phyloP scores from a whole-genome alignment of 257 asterid genomes.

The Eustoma russellianum region DNA sequence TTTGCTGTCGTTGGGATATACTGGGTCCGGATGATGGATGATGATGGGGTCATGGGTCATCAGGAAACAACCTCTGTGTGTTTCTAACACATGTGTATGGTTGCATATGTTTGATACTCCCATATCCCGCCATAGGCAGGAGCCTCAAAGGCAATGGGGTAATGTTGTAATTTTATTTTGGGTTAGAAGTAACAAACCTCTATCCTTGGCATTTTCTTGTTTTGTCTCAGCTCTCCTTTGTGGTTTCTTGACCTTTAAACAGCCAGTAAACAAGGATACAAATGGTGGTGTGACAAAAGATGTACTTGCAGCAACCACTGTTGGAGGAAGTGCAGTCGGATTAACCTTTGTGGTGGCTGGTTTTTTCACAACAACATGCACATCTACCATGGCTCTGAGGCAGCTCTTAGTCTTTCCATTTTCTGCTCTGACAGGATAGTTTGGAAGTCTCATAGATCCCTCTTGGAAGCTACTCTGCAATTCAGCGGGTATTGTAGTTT shows the following conservation, averaged over 20 bases:
- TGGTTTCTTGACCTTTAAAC: slow-evolving; percentile 11
- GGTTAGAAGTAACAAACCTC: no score
- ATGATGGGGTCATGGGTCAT: no score
- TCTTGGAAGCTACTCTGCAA: slow-evolving; percentile 88
- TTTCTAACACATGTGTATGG: no score
- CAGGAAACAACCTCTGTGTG: no score
- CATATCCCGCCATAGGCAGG: no score
- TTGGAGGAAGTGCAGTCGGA: slow-evolving; percentile 73
- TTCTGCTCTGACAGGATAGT: slow-evolving; percentile 71
- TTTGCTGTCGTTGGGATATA: no score
- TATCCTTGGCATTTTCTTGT: background rate
- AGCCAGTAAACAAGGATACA: slow-evolving; percentile 91
- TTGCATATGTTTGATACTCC: no score
- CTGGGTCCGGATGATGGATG: no score
- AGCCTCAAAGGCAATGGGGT: no score
- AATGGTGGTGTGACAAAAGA: slow-evolving; percentile 89
- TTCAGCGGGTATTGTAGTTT: slow-evolving; percentile 86
- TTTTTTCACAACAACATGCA: slow-evolving; percentile 58
- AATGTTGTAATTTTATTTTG: no score
- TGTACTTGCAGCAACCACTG: slow-evolving; percentile 83
- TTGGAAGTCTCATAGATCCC: slow-evolving; percentile 83
- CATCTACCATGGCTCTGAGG: slow-evolving; percentile 37
- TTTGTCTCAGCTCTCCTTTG: background rate
- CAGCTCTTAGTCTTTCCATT: slow-evolving; percentile 70
- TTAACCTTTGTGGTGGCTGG: slow-evolving; percentile 59